Evolutionary conservation across 352 stramenopile species (phyloP), one percentile per base, ranked within the genome.

Genomic region (Saprolegnia diclina): DNA sequence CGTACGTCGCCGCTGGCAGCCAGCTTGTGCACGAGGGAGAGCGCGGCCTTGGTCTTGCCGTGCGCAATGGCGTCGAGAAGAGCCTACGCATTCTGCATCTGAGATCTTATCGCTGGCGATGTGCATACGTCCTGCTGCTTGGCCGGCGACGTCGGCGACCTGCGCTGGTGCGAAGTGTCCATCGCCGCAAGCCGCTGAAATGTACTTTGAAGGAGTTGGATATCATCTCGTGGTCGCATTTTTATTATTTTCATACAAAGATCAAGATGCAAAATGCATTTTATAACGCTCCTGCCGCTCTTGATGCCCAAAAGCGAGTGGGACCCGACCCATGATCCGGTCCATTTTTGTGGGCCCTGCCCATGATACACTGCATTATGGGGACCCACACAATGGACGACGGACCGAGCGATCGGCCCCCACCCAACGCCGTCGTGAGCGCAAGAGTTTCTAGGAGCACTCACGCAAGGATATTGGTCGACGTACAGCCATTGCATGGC

Each of bases 61-160:
- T 59, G 42, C 52, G 52, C n/a, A 26, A 59, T 59, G 24, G 52
- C 52, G 13, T 59, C 52, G 24, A 59, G n/a, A 19, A 59, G 35
- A 14, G 52, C 52, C 52, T 59, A 59, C 13, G 13, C 13, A 7
- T 4, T 14, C 3, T 14, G 42, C 2, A 35, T 35, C 2, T 48
- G 42, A 48, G 42, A n/a, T n/a, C 11, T 4, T 7, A n/a, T 48
- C 1, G 42, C 42, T n/a, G 42, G 1, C 3, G 42, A 48, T 4
- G 3, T n/a, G 13, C 13, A 7, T n/a, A 48, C 13, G 4, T n/a
- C 42, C 7, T 48, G 13, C 13, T n/a, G 4, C 42, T 48, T 48
- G 13, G 42, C 42, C 13, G 42, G 42, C 42, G 42, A n/a, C 42
- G 42, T 48, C 13, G 42, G 13, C 42, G 13, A n/a, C 42, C 42